Conservation (phyloP, 805 yeast species). For the Candida boidinii region DNA sequence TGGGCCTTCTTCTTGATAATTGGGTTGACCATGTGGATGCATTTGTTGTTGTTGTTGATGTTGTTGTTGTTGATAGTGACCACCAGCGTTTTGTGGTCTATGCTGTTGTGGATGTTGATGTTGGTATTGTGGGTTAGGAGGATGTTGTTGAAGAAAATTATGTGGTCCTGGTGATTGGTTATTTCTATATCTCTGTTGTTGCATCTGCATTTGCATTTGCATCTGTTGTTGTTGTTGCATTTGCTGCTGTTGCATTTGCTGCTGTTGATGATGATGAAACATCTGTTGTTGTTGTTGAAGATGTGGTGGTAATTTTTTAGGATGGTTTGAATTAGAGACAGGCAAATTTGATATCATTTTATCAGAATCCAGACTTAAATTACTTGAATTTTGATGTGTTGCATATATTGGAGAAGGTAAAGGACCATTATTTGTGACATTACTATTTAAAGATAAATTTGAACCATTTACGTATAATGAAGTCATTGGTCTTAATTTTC, state of each 20-base stretch:
- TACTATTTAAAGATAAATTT: neutral
- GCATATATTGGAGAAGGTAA: neutral
- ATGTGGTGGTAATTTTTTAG: conserved; percentile 2
- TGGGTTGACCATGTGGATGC: neutral
- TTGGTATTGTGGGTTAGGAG: too few species aligned
- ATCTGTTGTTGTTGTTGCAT: conserved; percentile 1
- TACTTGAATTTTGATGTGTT: neutral
- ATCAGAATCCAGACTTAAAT: too few species aligned
- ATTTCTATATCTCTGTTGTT: too few species aligned
- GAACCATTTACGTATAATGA: conserved; percentile 2
- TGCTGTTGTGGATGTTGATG: too few species aligned
- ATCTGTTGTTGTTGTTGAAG: conserved; percentile 3
- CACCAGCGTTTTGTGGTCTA: too few species aligned
- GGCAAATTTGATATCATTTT: too few species aligned
- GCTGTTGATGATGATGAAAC: neutral
- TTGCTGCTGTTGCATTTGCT: neutral
- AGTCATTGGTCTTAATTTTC: conserved; percentile 19
- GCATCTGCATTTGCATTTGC: neutral
- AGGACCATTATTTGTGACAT: neutral
- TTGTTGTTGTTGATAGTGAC: conserved; percentile 3
- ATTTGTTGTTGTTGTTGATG: conserved; percentile 1
- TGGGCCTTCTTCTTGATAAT: neutral
- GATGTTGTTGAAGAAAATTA: too few species aligned
- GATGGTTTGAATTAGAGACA: too few species aligned
- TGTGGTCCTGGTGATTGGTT: too few species aligned